Conservation (phyloP, 768 basidiomycete genomes). For the Suillus paluster region DNA sequence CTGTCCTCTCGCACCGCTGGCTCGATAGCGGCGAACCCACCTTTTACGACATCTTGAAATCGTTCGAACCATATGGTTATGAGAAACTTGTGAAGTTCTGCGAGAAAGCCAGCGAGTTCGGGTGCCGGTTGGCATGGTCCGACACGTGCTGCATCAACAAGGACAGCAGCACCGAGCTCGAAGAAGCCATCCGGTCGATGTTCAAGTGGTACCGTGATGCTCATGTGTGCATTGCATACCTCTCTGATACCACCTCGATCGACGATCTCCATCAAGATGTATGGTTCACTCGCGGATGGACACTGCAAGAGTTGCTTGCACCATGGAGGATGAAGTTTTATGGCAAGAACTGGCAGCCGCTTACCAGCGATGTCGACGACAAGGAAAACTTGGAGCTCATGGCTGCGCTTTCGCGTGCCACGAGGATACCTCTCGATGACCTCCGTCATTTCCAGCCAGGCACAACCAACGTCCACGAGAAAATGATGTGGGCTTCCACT, state of each 20-base stretch:
- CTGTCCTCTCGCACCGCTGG: slow-evolving; percentile 35
- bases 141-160: slow-evolving; percentile 42
- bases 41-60: slow-evolving; percentile 35
- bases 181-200: slow-evolving; percentile 40
- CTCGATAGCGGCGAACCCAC: slow-evolving; percentile 33
- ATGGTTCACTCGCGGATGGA: slow-evolving; percentile 39
- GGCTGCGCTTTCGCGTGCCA: slow-evolving; percentile 27
- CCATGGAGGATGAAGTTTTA: slow-evolving; percentile 37
- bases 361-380: slow-evolving; percentile 31
- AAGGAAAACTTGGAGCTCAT: slow-evolving; percentile 29
- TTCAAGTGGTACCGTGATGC: slow-evolving; percentile 37
- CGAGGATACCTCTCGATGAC: slow-evolving; percentile 30
- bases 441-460: slow-evolving; percentile 29
- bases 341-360: slow-evolving; percentile 27
- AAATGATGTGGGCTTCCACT: slow-evolving; percentile 39
- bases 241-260: slow-evolving; percentile 32
- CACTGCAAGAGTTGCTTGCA: slow-evolving; percentile 33
- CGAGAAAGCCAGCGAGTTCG: slow-evolving; percentile 30
- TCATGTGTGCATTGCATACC: slow-evolving; percentile 35
- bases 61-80: slow-evolving; percentile 31
- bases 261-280: slow-evolving; percentile 31
- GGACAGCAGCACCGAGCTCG: slow-evolving; percentile 38
- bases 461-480: slow-evolving; percentile 27
- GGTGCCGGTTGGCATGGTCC: slow-evolving; percentile 35
- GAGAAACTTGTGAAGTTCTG: slow-evolving; percentile 30